These are phyloP conservation scores for Neocucurbitaria cava DNA, from an alignment of 2,329 filamentous ascomycete species.

Conservation along the genomic window DNA sequence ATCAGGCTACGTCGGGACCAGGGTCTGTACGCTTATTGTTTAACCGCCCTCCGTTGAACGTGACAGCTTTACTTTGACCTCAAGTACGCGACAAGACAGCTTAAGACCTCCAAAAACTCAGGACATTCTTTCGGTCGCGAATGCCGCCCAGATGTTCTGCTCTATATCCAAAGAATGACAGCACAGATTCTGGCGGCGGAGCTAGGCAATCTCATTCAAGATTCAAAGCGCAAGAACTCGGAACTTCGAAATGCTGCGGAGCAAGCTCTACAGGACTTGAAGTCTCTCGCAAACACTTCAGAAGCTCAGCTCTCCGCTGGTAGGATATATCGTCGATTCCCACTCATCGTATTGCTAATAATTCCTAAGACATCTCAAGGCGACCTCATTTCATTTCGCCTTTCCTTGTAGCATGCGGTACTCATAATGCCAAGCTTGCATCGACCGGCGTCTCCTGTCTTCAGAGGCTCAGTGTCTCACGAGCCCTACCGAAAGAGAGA, in stretches of 20 bases:
- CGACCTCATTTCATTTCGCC: constrained; percentile 87
- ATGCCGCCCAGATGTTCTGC: constrained; percentile 30
- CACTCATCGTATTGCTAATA: constrained; percentile 3
- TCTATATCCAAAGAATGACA: constrained; percentile 70
- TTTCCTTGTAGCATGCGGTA: constrained; percentile 90
- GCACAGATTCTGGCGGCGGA: constrained; percentile 88
- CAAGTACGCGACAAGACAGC: constrained; percentile 22
- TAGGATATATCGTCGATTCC: constrained; percentile 46
- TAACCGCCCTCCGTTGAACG: constrained; percentile 24
- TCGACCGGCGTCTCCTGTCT: constrained; percentile 86
- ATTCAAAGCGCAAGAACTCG: constrained; percentile 93
- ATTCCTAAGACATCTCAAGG: constrained; percentile 75
- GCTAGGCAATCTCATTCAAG: constrained; percentile 88
- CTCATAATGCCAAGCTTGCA: constrained; percentile 89
- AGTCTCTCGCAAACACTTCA: constrained; percentile 73
- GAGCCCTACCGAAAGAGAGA: constrained; percentile 78
- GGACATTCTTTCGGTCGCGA: constrained; percentile 14
- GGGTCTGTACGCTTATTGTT: constrained; percentile 20
- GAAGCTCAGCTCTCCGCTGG: constrained; percentile 78
- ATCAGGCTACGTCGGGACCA: constrained; percentile 13
- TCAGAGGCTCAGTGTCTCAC: constrained; percentile 83
- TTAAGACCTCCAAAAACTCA: constrained; percentile 1
- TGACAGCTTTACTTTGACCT: constrained; percentile 19
- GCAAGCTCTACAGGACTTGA: constrained; percentile 90
- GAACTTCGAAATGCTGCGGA: constrained; percentile 92